A percentile compares a stretch with the other conserved stretches of the same genome.
phyloP scores from a whole-genome alignment of 2,329 filamentous ascomycete species.

The Alternaria gaisen region DNA sequence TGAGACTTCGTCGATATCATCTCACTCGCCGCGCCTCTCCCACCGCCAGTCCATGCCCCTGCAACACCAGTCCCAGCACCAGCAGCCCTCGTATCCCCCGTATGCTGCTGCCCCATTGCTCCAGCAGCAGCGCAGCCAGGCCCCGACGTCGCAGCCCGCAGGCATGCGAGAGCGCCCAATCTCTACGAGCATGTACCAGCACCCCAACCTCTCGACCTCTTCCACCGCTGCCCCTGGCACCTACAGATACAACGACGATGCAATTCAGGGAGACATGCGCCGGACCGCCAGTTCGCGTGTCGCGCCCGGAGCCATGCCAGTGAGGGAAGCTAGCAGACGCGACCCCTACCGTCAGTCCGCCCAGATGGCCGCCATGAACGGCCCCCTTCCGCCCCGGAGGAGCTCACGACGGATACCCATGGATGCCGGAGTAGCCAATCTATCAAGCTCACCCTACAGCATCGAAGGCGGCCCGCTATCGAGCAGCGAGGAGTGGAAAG shows the following conservation, averaged over 20 bases:
- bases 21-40: constrained; percentile 47
- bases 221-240: constrained; percentile 53
- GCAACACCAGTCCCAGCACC: constrained; percentile 52
- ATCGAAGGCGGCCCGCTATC: constrained; percentile 66
- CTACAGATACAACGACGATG: constrained; percentile 59
- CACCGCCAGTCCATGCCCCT: constrained; percentile 57
- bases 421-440: constrained; percentile 47
- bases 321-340: constrained; percentile 73
- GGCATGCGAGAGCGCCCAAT: constrained; percentile 50
- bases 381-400: constrained; percentile 75
- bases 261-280: constrained; percentile 45
- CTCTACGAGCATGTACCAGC: constrained; percentile 59
- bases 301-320: constrained; percentile 67
- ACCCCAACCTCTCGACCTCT: constrained; percentile 58
- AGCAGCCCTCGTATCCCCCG: constrained; percentile 42
- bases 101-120: constrained; percentile 38
- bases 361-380: constrained; percentile 65
- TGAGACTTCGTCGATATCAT: constrained; percentile 36
- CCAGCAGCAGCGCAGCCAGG: constrained; percentile 39
- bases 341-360: constrained; percentile 70
- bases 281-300: constrained; percentile 71
- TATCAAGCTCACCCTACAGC: constrained; percentile 57
- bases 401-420: constrained; percentile 76
- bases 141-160: constrained; percentile 37
- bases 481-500: constrained; percentile 94